A percentile compares a stretch with the other conserved stretches of the same genome.
Evolutionary conservation across 441 rosid species (phyloP).

Genomic region (Gossypium davidsonii): DNA sequence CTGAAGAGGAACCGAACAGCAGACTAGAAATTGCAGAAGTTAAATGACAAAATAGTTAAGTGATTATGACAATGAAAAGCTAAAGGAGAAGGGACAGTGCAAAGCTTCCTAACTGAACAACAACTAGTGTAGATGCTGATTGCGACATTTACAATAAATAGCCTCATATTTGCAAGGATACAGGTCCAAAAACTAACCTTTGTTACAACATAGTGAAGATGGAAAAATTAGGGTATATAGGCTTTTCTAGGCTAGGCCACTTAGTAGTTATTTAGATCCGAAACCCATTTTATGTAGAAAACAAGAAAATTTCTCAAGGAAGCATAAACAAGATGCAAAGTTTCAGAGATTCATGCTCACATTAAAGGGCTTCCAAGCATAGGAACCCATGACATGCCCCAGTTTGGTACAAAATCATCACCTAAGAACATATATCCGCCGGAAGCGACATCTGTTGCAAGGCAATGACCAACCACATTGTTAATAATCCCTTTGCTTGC

Average conservation of each 20-base stretch:
- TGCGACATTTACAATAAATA: neutral
- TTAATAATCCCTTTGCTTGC: conserved; percentile 69
- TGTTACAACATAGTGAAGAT: neutral
- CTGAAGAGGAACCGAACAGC: conserved; percentile 4
- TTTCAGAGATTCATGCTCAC: conserved; percentile 39
- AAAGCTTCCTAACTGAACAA: conserved; percentile 4
- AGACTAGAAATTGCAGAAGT: neutral
- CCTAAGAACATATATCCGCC: conserved; percentile 93
- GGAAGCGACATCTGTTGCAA: conserved; percentile 39
- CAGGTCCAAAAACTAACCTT: neutral
- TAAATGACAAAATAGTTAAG: neutral
- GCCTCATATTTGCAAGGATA: neutral
- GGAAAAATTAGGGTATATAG: neutral
- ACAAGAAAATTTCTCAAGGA: neutral
- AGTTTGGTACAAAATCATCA: conserved; percentile 60
- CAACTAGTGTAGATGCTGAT: neutral
- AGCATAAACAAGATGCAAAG: conserved; percentile 1
- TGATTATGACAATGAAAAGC: neutral
- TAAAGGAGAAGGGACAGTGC: neutral
- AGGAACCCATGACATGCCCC: conserved; percentile 83
- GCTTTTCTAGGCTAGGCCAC: conserved; percentile 2
- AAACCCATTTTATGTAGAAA: neutral
- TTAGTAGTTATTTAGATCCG: neutral
- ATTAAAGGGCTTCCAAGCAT: conserved; percentile 46
- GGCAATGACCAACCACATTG: conserved; percentile 85